These are phyloP conservation scores for Trichodelitschia bisporula DNA, from an alignment of 495 filamentous ascomycete genomes.

Conservation along the genomic window DNA sequence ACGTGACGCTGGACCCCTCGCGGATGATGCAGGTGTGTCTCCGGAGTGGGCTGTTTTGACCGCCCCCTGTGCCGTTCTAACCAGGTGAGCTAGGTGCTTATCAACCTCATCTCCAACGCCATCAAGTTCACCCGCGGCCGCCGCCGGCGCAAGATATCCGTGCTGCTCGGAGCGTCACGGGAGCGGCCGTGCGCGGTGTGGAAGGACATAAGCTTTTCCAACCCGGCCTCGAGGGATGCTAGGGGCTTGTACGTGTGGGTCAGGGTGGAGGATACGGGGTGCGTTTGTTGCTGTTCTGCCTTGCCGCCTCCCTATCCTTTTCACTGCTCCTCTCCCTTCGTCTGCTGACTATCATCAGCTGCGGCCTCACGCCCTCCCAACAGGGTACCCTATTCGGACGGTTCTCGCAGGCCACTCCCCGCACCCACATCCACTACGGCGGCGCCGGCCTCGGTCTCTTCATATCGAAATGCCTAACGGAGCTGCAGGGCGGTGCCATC, in stretches of 20 bases:
- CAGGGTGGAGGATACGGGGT: too few relatives aligned
- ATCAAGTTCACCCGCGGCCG: constrained; percentile 40
- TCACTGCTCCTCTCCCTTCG: too few relatives aligned
- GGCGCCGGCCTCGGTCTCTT: constrained; percentile 15
- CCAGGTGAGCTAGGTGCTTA: constrained; percentile 23
- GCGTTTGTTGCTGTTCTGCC: too few relatives aligned
- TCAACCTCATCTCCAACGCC: constrained; percentile 54
- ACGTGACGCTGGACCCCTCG: constrained; percentile 7
- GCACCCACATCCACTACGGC: constrained; percentile 11
- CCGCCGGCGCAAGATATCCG: constrained; percentile 2
- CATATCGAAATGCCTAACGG: constrained; percentile 12
- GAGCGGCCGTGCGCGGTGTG: too few relatives aligned
- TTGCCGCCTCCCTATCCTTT: too few relatives aligned
- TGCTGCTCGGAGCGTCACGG: constrained; percentile 5
- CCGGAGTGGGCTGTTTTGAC: too few relatives aligned
- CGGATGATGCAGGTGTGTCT: constrained; percentile 10
- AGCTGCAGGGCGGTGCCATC: constrained; percentile 16
- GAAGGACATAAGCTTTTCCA: too few relatives aligned
- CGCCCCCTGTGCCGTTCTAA: too few relatives aligned
- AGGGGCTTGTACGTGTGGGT: too few relatives aligned
- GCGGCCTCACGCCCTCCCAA: constrained; percentile 11
- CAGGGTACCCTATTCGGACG: constrained; percentile 13
- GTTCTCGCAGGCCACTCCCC: constrained; percentile 13
- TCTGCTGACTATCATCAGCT: too few relatives aligned
- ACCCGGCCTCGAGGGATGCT: too few relatives aligned